phyloP scores from a whole-genome alignment of 2,329 filamentous ascomycete species.

The Cordyceps cicadae region DNA sequence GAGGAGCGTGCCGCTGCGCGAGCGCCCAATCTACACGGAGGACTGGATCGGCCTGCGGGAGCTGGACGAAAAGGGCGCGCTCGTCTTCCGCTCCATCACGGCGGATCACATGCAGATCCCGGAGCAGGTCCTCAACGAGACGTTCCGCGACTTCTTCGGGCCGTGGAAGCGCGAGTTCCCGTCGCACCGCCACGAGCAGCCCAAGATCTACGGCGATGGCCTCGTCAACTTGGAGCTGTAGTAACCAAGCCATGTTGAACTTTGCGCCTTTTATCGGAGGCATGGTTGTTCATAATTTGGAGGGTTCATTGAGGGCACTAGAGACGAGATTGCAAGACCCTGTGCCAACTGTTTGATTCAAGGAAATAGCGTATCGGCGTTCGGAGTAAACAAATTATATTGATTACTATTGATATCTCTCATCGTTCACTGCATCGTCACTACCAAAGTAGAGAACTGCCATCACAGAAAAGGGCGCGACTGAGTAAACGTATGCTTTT shows the following conservation, averaged over 20 bases:
- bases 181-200: conserved; percentile 15
- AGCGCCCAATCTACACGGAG: conserved; percentile 69
- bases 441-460: not conserved
- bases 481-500: not conserved
- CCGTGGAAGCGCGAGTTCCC: conserved; percentile 34
- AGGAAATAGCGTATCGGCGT: conserved; percentile 5
- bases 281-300: not conserved
- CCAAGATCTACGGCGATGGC: conserved; percentile 4
- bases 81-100: conserved; percentile 64
- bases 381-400: not conserved
- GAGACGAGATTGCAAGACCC: not conserved
- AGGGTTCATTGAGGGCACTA: not conserved
- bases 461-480: not conserved
- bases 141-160: conserved; percentile 61
- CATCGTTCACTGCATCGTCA: not conserved
- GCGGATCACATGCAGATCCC: conserved; percentile 79
- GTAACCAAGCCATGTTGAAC: not conserved
- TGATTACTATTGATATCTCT: not conserved
- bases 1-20: conserved; percentile 58
- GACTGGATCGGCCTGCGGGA: conserved; percentile 85
- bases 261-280: not conserved
- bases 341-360: not conserved
- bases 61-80: conserved; percentile 68
- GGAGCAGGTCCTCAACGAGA: conserved; percentile 55
- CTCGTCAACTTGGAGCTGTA: conserved; percentile 5